These are phyloP conservation scores for Debaryomyces maramus DNA, from an alignment of 805 yeast species.

Conservation along the genomic window DNA sequence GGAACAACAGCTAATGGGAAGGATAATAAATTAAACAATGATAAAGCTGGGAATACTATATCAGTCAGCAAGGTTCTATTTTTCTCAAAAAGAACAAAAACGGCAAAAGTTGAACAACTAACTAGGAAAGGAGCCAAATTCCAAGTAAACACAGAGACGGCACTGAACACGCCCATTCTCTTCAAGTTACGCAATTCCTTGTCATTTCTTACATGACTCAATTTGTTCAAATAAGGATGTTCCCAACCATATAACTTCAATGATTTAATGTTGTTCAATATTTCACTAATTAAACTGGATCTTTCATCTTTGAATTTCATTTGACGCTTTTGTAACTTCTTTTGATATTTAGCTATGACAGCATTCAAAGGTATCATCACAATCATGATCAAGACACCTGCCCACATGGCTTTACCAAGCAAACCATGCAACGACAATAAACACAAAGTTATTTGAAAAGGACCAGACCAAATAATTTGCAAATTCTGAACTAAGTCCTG, in stretches of 20 bases:
- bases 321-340: conserved; percentile 73
- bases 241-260: conserved; percentile 97
- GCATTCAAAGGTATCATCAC: conserved; percentile 82
- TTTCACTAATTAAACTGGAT: conserved; percentile 84
- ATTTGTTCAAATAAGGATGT: conserved; percentile 69
- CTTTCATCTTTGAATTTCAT: conserved; percentile 92
- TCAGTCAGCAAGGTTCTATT: conserved; percentile 77
- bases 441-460: conserved; percentile 81
- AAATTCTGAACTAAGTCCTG: conserved; percentile 80
- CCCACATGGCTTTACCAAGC: conserved; percentile 92
- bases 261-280: conserved; percentile 87
- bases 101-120: conserved; percentile 84
- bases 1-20: conserved; percentile 95
- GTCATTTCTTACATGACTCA: conserved; percentile 82
- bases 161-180: conserved; percentile 69
- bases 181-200: conserved; percentile 77
- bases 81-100: conserved; percentile 62
- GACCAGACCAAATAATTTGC: conserved; percentile 88
- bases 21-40: conserved; percentile 81
- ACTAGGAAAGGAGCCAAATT: conserved; percentile 86
- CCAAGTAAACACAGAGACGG: conserved; percentile 75
- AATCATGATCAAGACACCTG: conserved; percentile 80
- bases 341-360: conserved; percentile 63
- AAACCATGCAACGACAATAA: conserved; percentile 67
- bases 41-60: conserved; percentile 85